These are phyloP conservation scores for Lentinus polychrous DNA, from an alignment of 1,284 basidiomycete species.

Conservation along the genomic window DNA sequence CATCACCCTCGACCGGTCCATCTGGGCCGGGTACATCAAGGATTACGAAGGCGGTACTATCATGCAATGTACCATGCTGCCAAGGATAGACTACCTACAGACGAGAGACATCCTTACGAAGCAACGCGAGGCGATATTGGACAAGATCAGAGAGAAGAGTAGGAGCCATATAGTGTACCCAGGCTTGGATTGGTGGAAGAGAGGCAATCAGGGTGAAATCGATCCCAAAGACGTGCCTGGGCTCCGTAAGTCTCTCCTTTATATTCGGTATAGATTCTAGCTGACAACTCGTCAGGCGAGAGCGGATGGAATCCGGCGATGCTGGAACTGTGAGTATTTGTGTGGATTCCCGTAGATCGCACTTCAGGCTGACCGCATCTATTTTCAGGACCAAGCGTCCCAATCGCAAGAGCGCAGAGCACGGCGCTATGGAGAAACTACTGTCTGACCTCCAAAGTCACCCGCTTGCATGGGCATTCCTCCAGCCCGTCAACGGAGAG, in stretches of 20 bases:
- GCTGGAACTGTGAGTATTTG: slow-evolving; percentile 58
- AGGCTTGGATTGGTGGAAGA: slow-evolving; percentile 54
- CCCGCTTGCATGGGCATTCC: slow-evolving; percentile 85
- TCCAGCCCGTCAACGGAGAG: slow-evolving; percentile 71
- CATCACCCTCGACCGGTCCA: slow-evolving; percentile 82
- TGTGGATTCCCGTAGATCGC: slow-evolving; percentile 5
- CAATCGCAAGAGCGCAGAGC: slow-evolving; percentile 48
- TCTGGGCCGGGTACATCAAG: slow-evolving; percentile 99
- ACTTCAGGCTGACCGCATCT: slow-evolving; percentile 1
- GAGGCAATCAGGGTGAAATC: slow-evolving; percentile 39
- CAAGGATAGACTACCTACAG: slow-evolving; percentile 85
- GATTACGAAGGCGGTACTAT: slow-evolving; percentile 99
- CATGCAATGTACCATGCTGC: slow-evolving; percentile 97
- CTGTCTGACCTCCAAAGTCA: slow-evolving; percentile 81
- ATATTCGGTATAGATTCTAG: slow-evolving; percentile 3
- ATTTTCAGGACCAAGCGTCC: slow-evolving; percentile 23
- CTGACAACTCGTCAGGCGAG: slow-evolving; percentile 48
- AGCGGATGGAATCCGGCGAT: slow-evolving; percentile 92
- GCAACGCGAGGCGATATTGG: slow-evolving; percentile 86
- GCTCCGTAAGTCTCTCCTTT: slow-evolving; percentile 46
- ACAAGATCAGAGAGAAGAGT: slow-evolving; percentile 86
- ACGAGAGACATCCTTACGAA: slow-evolving; percentile 73
- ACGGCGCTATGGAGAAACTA: slow-evolving; percentile 74
- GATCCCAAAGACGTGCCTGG: slow-evolving; percentile 81
- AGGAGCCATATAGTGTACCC: slow-evolving; percentile 83